Conservation (phyloP, 1,139 yeast species). For the Hemisphaericaspora subhashii region DNA sequence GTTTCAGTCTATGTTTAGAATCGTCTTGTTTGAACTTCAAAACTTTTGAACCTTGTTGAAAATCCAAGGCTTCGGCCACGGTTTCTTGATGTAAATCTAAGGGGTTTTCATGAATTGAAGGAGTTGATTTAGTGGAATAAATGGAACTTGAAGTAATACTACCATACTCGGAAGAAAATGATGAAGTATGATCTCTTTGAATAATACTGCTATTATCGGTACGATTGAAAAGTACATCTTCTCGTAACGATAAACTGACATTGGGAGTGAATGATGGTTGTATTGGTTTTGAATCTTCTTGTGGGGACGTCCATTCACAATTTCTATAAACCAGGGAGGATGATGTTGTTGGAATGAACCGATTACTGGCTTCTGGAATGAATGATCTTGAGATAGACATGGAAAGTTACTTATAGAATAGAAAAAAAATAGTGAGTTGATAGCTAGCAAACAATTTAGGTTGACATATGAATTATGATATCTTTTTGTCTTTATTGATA, state of each 20-base stretch:
- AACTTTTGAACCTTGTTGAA: conserved; percentile 32
- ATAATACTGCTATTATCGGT: background rate
- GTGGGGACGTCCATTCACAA: conserved; percentile 1
- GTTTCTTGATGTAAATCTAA: conserved; percentile 13
- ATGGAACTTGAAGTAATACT: conserved; percentile 6
- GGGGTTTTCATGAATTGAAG: conserved; percentile 1
- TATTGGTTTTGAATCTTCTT: conserved; percentile 3
- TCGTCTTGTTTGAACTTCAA: conserved; percentile 23
- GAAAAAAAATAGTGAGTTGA: background rate
- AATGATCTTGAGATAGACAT: conserved; percentile 2
- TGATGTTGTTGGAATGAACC: conserved; percentile 24
- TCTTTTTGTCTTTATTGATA: background rate
- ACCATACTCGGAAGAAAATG: background rate
- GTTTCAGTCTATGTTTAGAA: conserved; percentile 14
- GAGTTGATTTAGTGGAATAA: conserved; percentile 6
- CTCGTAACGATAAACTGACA: conserved; percentile 14
- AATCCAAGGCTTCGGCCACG: conserved; percentile 54
- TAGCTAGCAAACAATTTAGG: background rate
- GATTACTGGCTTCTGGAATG: conserved; percentile 14
- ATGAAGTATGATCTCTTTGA: background rate
- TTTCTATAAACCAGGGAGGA: conserved; percentile 22
- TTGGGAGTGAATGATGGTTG: conserved; percentile 1
- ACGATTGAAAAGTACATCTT: conserved; percentile 13
- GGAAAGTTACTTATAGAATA: background rate
- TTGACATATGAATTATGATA: background rate